Base-by-base conservation (phyloP, 2,329 filamentous ascomycete species). In the Ophiostoma montium region DNA sequence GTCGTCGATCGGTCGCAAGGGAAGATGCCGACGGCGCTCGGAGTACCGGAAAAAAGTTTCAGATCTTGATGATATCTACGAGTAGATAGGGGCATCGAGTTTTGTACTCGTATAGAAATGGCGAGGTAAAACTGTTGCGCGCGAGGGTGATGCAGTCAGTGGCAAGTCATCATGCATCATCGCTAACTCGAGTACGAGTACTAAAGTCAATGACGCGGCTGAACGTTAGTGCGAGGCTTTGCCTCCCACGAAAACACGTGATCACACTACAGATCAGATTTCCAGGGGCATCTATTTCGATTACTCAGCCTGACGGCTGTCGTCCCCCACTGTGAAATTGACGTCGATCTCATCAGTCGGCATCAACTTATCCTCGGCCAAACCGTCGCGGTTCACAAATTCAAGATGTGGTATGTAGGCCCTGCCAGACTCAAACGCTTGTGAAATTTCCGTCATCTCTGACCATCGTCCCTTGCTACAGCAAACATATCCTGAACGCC, bases 401-500 rank as follows among this genome's bases (percentile, higher is more conserved):
- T 36, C 43, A 50, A 45, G 27, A 50, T 51, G 47, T 52, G 50
- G 46, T 50, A 50, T 46, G 50, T 49, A 31, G n/a, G 23, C 23
- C 23, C 5, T 27, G 23, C 4, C 5, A 33, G 11, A 4, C 32
- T 4, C 11, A 33, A 33, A 27, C 8, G 23, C 12, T 3, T 33
- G 5, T 33, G 32, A 5, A 33, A 11, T 33, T 33, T 11, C 12
- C 5, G 3, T 10, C 11, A 12, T 33, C 11, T 33, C 32, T 33
- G 32, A 33, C 32, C 10, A 33, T 27, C 8, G 8, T 27, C 8
- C 8, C 23, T 4, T 27, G 23, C 23, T 13, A 4, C 38, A 95
- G 92, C 74, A 96, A 96, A 76, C 92, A 98, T 72, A 74, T 98
- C 62, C 81, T 98, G 65, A 98, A 98, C 73, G 92, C 90, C 55